Evolutionary conservation across 2,329 filamentous ascomycete species (phyloP).

Genomic region (Penicillium sp.): DNA sequence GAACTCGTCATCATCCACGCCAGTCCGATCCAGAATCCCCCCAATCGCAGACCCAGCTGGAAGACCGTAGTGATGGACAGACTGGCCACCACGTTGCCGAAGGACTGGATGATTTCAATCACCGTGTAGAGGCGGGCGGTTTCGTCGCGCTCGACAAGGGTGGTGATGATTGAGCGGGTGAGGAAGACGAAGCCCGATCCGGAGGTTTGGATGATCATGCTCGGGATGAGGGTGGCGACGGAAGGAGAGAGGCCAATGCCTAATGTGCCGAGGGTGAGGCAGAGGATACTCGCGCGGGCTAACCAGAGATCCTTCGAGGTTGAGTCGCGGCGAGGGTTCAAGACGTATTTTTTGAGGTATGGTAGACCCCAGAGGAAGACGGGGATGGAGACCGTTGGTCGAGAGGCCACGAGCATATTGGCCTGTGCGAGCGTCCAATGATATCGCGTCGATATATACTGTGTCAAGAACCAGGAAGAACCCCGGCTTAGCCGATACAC

Average conservation of each 20-base stretch:
- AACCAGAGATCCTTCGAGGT: conserved; percentile 51
- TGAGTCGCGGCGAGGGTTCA: conserved; percentile 39
- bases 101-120: conserved; percentile 51
- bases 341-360: conserved; percentile 34
- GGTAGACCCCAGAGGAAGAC: conserved; percentile 52
- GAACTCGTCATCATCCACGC: conserved; percentile 48
- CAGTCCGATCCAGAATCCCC: conserved; percentile 51
- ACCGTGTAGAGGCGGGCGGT: conserved; percentile 54
- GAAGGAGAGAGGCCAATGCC: conserved; percentile 50
- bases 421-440: conserved; percentile 50
- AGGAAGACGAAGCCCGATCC: conserved; percentile 53
- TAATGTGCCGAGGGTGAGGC: conserved; percentile 49
- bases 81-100: conserved; percentile 52
- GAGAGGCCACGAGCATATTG: conserved; percentile 49
- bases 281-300: conserved; percentile 48
- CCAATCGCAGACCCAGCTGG: conserved; percentile 49
- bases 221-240: conserved; percentile 46
- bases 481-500: conserved; percentile 53
- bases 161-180: conserved; percentile 51
- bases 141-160: conserved; percentile 51
- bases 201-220: conserved; percentile 51
- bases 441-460: conserved; percentile 56
- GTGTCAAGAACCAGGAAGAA: conserved; percentile 51
- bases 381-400: conserved; percentile 51
- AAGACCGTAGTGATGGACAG: conserved; percentile 51